Conservation (phyloP, 106 monocot species). For the Platanthera zijinensis region DNA sequence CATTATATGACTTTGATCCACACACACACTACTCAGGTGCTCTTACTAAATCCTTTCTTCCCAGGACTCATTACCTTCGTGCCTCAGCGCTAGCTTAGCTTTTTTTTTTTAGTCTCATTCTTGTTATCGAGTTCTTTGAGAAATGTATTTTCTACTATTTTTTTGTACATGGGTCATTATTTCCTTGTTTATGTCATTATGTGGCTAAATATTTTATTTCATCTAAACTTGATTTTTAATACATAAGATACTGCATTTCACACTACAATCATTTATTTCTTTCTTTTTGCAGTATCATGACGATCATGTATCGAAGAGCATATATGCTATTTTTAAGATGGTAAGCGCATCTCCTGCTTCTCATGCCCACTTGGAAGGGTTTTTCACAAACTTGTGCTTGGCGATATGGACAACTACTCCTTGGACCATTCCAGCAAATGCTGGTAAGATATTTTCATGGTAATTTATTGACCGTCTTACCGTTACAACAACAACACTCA, state of each 20-base stretch:
- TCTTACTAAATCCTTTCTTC: neutral
- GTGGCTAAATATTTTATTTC: neutral
- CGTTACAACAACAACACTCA: no score
- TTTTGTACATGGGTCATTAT: neutral
- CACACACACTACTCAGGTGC: no score
- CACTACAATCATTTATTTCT: neutral
- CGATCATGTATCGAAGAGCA: conserved; percentile 78
- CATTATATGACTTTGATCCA: no score
- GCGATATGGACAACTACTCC: conserved; percentile 99
- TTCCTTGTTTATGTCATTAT: neutral
- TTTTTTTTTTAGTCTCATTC: neutral
- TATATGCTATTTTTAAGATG: conserved; percentile 80
- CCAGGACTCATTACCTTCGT: neutral
- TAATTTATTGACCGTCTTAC: neutral
- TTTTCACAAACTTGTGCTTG: conserved; percentile 64
- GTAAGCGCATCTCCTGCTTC: conserved; percentile 36
- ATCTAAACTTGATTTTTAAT: neutral
- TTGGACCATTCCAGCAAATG: conserved; percentile 99
- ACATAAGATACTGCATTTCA: neutral
- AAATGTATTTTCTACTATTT: neutral
- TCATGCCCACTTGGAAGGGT: conserved; percentile 42
- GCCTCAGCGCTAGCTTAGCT: neutral
- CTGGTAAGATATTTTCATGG: conserved; percentile 40
- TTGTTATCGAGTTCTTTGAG: neutral
- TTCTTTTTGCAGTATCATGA: conserved; percentile 76